Evolutionary conservation across 441 rosid species (phyloP), one percentile per base, ranked within the genome.

Genomic region (Euphorbia schlechtendalii): DNA sequence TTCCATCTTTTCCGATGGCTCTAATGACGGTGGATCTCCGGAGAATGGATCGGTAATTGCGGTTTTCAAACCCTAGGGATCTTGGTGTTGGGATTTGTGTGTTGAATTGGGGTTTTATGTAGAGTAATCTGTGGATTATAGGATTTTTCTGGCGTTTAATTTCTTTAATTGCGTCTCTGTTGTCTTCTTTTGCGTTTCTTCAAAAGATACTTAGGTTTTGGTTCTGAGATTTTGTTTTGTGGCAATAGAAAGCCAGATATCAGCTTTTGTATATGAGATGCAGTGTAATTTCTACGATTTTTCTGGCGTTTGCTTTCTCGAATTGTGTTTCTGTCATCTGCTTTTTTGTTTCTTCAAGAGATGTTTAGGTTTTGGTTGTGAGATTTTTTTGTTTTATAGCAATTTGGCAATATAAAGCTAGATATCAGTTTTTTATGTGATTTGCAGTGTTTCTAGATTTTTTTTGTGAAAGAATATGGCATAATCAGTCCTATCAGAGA

Each of bases 1-100:
- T 61, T 85, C 96, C 4, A 84, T 95, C 73, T 88, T 80, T 74
- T 73, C 64, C 62, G 86, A 34, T 49, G 76, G 69, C 56, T 64
- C 53, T 9, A 74, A 76, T 17, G 72, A 59, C 40, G 69, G 14
- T 59, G 75, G 63, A 38, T 58, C 34, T 66, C 55, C 24, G 40
- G 73, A 66, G 48, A 72, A 79, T 62, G 67, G 56, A 64, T 72
- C 71, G 82, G 97, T 91, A 74, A 71, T 87, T 71, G 43, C 62
- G 76, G 48, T 22, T 41, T 46, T 15, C 22, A 48, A 78, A 20
- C 63, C 71, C 55, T 80, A 55, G 32, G 46, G 56, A 51, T 67
- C 70, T 53, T 68, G 65, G 62, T 28, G 20, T 54, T 54, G 54
- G 25, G 45, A 54, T 25, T 17, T 64, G 14, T 24, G 18, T 41